Evolutionary conservation across 169 alveolate species (phyloP), one percentile per base, ranked within the genome.

Genomic region (Cryptosporidium sp.): DNA sequence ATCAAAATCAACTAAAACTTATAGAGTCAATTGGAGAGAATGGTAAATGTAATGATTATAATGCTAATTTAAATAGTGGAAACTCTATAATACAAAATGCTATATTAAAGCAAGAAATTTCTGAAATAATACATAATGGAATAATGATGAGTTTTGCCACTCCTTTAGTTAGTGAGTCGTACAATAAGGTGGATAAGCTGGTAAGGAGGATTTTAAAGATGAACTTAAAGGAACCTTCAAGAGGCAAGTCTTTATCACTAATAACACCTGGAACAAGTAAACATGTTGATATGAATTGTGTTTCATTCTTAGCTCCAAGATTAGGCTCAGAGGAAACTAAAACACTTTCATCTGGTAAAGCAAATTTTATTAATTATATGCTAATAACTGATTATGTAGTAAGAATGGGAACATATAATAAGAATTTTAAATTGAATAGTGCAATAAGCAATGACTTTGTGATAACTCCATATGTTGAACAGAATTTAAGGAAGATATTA

Each of bases 401-500:
- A 55, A 84, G 62, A 75, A 86, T 37, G 89, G 85, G 74, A 55
- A 67, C 6, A 26, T 69, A 39, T 70, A 85, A 85, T 65, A 85
- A 35, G 71, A 92, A 50, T 71, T 85, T 14, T 71, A 93, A 39
- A 65, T 65, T 55, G 86, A 92, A 91, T 52, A 69, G 14, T 84
- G 91, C 37, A 85, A 86, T 69, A 43, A 86, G 33, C 84, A 92
- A 92, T 86, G 93, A 96, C 45, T 97, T 97, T 87, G 95, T 97
- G 41, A 93, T 96, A 68, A 97, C 99, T n/a, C 95, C 95, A 37
- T 94, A 95, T 84, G 97, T 96, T 58, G 86, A 85, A 61, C 93
- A 93, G 73, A 96, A 97, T 75, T 93, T 98, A 50, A 95, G 92
- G 84, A 94, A 96, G 41, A 85, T 98, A 33, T 96, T 97, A 39